Evolutionary conservation across 345 rosid genomes (phyloP).

Genomic region (Pseudoturritis turrita): DNA sequence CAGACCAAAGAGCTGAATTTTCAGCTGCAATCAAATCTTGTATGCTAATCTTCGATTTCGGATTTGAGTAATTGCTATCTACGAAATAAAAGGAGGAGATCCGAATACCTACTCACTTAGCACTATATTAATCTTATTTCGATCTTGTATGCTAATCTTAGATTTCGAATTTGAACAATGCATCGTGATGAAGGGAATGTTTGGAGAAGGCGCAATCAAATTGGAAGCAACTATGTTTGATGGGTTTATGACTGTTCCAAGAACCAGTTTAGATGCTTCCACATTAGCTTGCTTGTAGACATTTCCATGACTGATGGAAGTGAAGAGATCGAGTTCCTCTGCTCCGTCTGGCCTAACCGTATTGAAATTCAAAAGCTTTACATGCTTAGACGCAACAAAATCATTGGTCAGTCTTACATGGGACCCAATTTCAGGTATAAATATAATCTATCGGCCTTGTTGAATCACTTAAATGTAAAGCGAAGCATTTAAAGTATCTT

Average conservation of each 20-base stretch:
- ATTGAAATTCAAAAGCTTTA: conserved; percentile 56
- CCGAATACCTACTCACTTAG: no score
- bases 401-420: conserved; percentile 42
- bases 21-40: no score
- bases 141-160: no score
- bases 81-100: no score
- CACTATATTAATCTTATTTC: no score
- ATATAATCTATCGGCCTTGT: no score
- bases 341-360: conserved; percentile 71
- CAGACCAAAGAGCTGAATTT: no score
- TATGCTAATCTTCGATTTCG: background rate
- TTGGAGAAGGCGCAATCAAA: conserved; percentile 44
- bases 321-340: conserved; percentile 42
- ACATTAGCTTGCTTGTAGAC: conserved; percentile 53
- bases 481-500: no score
- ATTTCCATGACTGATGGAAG: conserved; percentile 41
- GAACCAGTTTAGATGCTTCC: conserved; percentile 46
- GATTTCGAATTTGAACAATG: conserved; percentile 32
- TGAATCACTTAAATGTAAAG: no score
- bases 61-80: background rate
- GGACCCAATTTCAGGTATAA: conserved; percentile 62
- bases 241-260: conserved; percentile 44
- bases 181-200: conserved; percentile 46
- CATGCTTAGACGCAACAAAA: conserved; percentile 32
- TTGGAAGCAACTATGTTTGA: conserved; percentile 70